These are phyloP conservation scores for Peronospora farinosa DNA, from an alignment of 352 stramenopile species.

Conservation along the genomic window DNA sequence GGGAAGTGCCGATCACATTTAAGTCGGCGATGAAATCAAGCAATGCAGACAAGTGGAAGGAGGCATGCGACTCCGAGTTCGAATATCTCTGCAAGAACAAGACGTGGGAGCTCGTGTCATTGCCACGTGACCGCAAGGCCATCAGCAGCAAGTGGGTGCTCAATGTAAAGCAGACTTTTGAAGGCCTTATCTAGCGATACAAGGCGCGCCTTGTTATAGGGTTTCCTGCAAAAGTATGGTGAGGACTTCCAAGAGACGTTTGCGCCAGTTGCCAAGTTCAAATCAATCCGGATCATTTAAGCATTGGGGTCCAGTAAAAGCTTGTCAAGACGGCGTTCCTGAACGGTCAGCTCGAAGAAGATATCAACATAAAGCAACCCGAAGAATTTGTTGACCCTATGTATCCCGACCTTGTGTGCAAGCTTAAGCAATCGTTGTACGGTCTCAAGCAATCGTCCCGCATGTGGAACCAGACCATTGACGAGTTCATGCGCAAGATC, in stretches of 20 bases:
- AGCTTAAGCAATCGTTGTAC: no score
- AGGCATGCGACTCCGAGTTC: constrained; percentile 1
- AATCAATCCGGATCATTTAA: no score
- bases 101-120: neutral
- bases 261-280: neutral
- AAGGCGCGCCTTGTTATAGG: constrained; percentile 11
- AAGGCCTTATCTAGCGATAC: constrained; percentile 11
- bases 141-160: neutral
- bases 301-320: no score
- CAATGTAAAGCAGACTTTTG: neutral
- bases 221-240: constrained; percentile 7
- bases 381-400: neutral
- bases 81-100: constrained; percentile 4
- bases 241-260: constrained; percentile 13
- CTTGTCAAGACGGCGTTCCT: constrained; percentile 13
- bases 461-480: no score
- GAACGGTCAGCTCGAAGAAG: constrained; percentile 10
- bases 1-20: neutral
- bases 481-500: no score
- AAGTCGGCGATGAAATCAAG: neutral
- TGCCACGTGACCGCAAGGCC: neutral
- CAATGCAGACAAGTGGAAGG: neutral
- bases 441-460: no score
- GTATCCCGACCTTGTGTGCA: no score
- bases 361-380: constrained; percentile 6